Conservation (phyloP, 805 yeast species). For the Wickerhamiella qilinensis region DNA sequence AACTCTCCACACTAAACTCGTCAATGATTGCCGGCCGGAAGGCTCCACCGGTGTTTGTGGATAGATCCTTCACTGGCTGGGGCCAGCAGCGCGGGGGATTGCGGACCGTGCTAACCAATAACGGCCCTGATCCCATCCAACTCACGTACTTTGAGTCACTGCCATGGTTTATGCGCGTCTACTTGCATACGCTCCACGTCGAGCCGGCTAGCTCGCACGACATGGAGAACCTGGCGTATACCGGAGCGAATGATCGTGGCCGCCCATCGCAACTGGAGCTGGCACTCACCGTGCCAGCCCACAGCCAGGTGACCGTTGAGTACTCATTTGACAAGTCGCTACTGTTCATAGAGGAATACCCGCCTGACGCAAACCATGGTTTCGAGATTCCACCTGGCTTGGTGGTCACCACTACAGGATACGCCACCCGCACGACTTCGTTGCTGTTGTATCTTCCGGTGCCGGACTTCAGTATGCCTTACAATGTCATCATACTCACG, state of each 20-base stretch:
- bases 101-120: slow-evolving; percentile 62
- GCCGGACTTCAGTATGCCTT: slow-evolving; percentile 98
- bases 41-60: slow-evolving; percentile 50
- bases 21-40: neutral
- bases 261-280: slow-evolving; percentile 78
- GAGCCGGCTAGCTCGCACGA: slow-evolving; percentile 5
- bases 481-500: slow-evolving; percentile 85
- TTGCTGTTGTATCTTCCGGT: slow-evolving; percentile 76
- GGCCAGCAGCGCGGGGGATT: slow-evolving; percentile 87
- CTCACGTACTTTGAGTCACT: slow-evolving; percentile 61
- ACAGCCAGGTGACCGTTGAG: slow-evolving; percentile 40
- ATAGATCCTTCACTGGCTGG: slow-evolving; percentile 79
- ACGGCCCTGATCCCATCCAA: slow-evolving; percentile 28
- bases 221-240: slow-evolving; percentile 32
- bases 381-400: slow-evolving; percentile 82
- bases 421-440: slow-evolving; percentile 59
- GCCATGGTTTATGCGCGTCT: slow-evolving; percentile 87
- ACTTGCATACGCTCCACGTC: slow-evolving; percentile 49
- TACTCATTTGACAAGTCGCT: slow-evolving; percentile 80
- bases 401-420: slow-evolving; percentile 25
- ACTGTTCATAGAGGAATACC: slow-evolving; percentile 75
- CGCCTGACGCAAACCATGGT: slow-evolving; percentile 99
- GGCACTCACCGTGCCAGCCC: slow-evolving; percentile 45
- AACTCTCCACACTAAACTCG: neutral
- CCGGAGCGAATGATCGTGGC: slow-evolving; percentile 64